phyloP scores from a whole-genome alignment of 2,329 filamentous ascomycete species.

The Didymella pinodella region DNA sequence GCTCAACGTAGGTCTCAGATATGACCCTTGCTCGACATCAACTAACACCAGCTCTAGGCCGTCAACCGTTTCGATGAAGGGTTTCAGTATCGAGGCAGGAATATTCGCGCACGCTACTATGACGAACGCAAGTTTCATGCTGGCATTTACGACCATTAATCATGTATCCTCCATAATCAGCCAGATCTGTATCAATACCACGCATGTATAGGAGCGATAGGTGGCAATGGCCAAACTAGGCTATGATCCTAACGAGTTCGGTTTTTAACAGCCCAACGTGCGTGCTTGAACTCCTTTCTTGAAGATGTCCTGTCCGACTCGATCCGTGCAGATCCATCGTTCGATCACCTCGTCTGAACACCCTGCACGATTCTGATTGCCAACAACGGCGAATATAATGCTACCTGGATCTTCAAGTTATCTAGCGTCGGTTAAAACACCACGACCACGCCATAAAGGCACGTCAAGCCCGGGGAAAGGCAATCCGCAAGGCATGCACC shows the following conservation, averaged over 20 bases:
- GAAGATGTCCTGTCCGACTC: not conserved
- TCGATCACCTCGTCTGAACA: not conserved
- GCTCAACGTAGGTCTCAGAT: slow-evolving; percentile 69
- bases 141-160: slow-evolving; percentile 40
- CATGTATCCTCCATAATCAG: not conserved
- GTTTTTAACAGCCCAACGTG: not conserved
- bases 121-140: slow-evolving; percentile 82
- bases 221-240: not conserved
- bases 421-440: too few relatives aligned
- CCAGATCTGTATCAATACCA: not conserved
- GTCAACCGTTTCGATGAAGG: slow-evolving; percentile 89
- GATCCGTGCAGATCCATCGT: not conserved
- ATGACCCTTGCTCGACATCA: not conserved
- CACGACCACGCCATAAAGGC: too few relatives aligned
- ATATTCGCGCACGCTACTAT: slow-evolving; percentile 83
- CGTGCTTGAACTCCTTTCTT: not conserved
- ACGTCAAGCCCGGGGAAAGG: too few relatives aligned
- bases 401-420: not conserved
- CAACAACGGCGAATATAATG: not conserved
- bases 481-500: too few relatives aligned
- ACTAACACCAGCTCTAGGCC: slow-evolving; percentile 63
- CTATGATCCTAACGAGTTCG: not conserved
- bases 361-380: not conserved
- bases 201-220: not conserved
- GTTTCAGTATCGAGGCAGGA: slow-evolving; percentile 92